Base-by-base conservation (phyloP, 2,329 filamentous ascomycete genomes). In the Calonectria ilicicola region DNA sequence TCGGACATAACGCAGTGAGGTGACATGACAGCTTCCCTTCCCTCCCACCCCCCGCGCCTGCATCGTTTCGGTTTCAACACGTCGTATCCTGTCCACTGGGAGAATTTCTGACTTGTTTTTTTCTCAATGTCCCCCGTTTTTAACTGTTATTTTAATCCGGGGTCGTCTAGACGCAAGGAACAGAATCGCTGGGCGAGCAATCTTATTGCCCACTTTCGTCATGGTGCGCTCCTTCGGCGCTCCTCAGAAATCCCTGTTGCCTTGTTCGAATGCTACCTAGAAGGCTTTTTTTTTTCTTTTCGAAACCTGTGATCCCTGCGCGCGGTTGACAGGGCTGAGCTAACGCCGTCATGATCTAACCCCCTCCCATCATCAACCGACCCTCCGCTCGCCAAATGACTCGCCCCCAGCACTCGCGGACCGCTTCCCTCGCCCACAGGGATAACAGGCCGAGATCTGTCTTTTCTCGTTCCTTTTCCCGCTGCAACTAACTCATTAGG, bases 311-410 rank as follows among this genome's bases (percentile, higher is more conserved):
- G 58, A 46, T 63, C 58, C 58, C 58, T 63, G 58, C 58, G 21
- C 10, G 21, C 12, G 38, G 38, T 63, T 46, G 58, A 63, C 58
- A 63, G 58, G 58, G 58, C 58, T 63, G 58, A 63, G 58, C 58
- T 63, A 63, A 63, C 53, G 53, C 32, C 32, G 53, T 60, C 53
- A 60, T 60, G 53, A 60, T 60, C 53, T 60, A 60, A 60, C 53
- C 53, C 53, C 21, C 23, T 21, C 19, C 21, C 29, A 32, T 32
- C 29, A 5, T 5, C 53, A 32, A 32, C 21, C 29, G 5, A 5
- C 23, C 38, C 27, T 26, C 10, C 44, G n/a, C 26, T 42, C 58
- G 58, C 58, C 40, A 46, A 63, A 29, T 32, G 58, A 29, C 58
- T 46, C 38, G 58, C 58, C 58, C 56, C 40, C 38, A 27, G 32